Conservation (phyloP, 805 yeast genomes). For the Sugiyamaella americana region DNA sequence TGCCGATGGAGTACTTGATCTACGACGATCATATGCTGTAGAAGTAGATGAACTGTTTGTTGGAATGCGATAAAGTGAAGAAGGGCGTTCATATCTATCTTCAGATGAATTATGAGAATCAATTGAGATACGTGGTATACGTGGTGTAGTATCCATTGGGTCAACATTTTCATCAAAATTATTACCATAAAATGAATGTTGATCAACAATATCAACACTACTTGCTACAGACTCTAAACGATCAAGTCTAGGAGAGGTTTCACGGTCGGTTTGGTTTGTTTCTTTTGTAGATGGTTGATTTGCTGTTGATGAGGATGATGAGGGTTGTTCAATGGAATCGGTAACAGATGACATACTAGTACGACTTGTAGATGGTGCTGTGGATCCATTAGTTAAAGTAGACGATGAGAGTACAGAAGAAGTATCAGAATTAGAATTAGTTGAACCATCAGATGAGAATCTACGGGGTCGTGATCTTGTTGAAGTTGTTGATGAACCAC, state of each 20-base stretch:
- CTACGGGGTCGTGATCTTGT: not conserved
- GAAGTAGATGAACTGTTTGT: not conserved
- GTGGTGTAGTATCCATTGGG: conserved; percentile 2
- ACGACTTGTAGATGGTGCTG: not conserved
- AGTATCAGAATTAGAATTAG: not conserved
- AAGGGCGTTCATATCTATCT: not conserved
- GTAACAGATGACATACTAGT: not conserved
- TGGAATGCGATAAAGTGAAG: not conserved
- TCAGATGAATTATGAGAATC: not conserved
- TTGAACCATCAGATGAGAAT: not conserved
- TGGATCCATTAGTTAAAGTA: not conserved
- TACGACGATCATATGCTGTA: conserved; percentile 1
- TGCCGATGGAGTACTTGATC: conserved; percentile 6
- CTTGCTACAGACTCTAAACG: conserved; percentile 11
- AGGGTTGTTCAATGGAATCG: not conserved
- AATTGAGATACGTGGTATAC: not conserved
- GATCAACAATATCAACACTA: conserved; percentile 20
- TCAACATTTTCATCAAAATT: conserved; percentile 8
- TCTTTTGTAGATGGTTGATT: not conserved
- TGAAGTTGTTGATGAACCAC: not conserved
- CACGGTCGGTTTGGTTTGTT: no score
- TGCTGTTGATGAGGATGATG: not conserved
- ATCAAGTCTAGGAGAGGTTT: not conserved
- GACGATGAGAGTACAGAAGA: not conserved
- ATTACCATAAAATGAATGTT: not conserved